Evolutionary conservation across 148 eudicot genomes (phyloP).

Genomic region (Camellia sinensis): DNA sequence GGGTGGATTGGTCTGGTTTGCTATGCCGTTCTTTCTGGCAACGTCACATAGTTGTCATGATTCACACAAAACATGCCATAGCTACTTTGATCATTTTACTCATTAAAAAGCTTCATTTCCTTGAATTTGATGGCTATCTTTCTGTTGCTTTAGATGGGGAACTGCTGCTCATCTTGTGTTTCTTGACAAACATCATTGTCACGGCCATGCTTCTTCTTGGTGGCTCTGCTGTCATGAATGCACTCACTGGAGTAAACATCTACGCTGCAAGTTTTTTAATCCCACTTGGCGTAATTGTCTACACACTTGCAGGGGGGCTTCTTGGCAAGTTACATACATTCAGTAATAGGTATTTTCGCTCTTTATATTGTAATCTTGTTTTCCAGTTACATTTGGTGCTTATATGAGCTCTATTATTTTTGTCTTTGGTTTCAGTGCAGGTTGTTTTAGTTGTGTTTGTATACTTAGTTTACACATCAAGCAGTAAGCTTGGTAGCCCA

Average conservation of each 20-base stretch:
- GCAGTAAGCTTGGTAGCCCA: slow-evolving; percentile 89
- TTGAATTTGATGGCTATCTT: too few relatives aligned
- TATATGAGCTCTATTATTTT: background rate
- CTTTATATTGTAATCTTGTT: background rate
- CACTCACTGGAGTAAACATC: slow-evolving; percentile 88
- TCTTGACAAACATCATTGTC: slow-evolving; percentile 89
- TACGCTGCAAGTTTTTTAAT: slow-evolving; percentile 94
- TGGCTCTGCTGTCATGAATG: slow-evolving; percentile 96
- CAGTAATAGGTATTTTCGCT: slow-evolving; percentile 60
- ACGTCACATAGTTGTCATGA: too few relatives aligned
- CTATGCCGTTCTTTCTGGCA: slow-evolving; percentile 91
- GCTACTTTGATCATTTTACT: too few relatives aligned
- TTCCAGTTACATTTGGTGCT: background rate
- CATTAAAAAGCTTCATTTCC: too few relatives aligned
- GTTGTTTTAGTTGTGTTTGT: slow-evolving; percentile 84
- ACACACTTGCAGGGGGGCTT: slow-evolving; percentile 95
- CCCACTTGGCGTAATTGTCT: slow-evolving; percentile 85
- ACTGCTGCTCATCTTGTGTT: too few relatives aligned
- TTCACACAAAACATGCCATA: too few relatives aligned
- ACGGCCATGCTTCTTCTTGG: slow-evolving; percentile 99
- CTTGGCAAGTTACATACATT: slow-evolving; percentile 94
- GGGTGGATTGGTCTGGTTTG: slow-evolving; percentile 96
- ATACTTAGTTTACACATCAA: slow-evolving; percentile 79
- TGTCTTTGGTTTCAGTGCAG: slow-evolving; percentile 55
- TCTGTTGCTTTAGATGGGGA: too few relatives aligned